phyloP scores from a whole-genome alignment of 2,329 filamentous ascomycete genomes.

The Juglanconis sp. region DNA sequence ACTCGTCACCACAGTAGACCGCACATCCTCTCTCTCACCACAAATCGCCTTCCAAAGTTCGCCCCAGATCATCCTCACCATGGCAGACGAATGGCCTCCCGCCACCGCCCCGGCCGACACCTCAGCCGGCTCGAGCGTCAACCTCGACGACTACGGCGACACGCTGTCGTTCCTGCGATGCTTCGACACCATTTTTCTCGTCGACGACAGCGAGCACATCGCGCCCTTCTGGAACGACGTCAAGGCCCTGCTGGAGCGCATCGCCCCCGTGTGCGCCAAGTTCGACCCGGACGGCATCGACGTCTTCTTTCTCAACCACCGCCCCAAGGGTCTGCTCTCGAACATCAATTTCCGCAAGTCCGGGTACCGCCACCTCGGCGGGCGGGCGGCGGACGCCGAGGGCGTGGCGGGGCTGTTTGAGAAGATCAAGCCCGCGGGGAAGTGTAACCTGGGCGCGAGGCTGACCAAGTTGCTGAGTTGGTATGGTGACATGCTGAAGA shows the following conservation, averaged over 20 bases:
- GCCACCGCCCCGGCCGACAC: conserved; percentile 1
- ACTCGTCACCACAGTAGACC: neutral
- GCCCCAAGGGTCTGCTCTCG: conserved; percentile 17
- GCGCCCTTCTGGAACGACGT: conserved; percentile 17
- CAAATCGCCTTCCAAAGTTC: neutral
- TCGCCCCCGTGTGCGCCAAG: conserved; percentile 18
- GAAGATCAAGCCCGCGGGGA: conserved; percentile 24
- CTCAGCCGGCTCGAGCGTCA: conserved; percentile 7
- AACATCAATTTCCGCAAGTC: conserved; percentile 23
- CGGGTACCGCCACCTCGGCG: conserved; percentile 18
- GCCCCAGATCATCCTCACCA: neutral
- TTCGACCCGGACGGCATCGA: conserved; percentile 19
- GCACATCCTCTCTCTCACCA: neutral
- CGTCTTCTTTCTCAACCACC: conserved; percentile 20
- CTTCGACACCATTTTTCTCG: conserved; percentile 20
- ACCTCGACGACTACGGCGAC: conserved; percentile 17
- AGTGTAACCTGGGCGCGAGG: conserved; percentile 27
- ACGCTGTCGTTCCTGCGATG: conserved; percentile 18
- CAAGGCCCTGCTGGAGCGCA: conserved; percentile 17
- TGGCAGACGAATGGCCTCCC: conserved; percentile 14
- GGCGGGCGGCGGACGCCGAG: conserved; percentile 23
- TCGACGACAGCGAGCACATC: conserved; percentile 19
- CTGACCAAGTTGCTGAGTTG: conserved; percentile 25
- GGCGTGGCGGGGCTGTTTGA: conserved; percentile 25
- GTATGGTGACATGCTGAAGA: conserved; percentile 27